These are phyloP conservation scores for Eremothecium gossypii DNA, from an alignment of 1,139 yeast species.

Conservation along the genomic window DNA sequence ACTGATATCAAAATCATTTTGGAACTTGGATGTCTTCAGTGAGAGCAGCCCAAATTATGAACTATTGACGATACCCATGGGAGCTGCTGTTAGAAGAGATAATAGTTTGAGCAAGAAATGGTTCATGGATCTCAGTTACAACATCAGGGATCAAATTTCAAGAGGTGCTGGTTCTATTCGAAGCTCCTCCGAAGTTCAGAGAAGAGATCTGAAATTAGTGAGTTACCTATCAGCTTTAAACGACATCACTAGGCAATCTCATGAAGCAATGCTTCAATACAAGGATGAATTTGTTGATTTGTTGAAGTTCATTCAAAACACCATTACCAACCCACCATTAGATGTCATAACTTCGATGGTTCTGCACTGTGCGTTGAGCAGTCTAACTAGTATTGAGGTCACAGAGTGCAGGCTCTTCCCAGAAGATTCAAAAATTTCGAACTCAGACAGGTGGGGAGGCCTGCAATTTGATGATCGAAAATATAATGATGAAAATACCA, in stretches of 20 bases:
- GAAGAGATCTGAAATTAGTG: slow-evolving; percentile 67
- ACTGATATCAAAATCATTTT: slow-evolving; percentile 46
- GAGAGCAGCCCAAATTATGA: slow-evolving; percentile 28
- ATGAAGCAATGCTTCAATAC: slow-evolving; percentile 38
- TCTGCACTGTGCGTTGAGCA: slow-evolving; percentile 57
- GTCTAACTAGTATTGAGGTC: slow-evolving; percentile 53
- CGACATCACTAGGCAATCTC: slow-evolving; percentile 66
- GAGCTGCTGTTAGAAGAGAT: slow-evolving; percentile 56
- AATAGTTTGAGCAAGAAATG: slow-evolving; percentile 31
- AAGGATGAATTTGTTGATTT: slow-evolving; percentile 42
- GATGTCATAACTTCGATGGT: slow-evolving; percentile 37
- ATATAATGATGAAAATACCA: slow-evolving; percentile 36
- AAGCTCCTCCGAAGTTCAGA: slow-evolving; percentile 57
- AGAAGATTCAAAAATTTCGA: slow-evolving; percentile 30
- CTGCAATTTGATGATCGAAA: slow-evolving; percentile 45
- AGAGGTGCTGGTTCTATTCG: slow-evolving; percentile 80
- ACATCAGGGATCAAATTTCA: slow-evolving; percentile 59
- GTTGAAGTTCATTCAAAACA: slow-evolving; percentile 42
- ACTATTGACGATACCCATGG: slow-evolving; percentile 51
- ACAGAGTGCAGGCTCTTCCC: slow-evolving; percentile 48
- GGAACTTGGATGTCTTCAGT: slow-evolving; percentile 52
- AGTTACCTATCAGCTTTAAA: slow-evolving; percentile 67
- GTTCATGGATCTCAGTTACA: slow-evolving; percentile 19
- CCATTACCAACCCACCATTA: slow-evolving; percentile 64
- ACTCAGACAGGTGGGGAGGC: slow-evolving; percentile 63